Evolutionary conservation across 257 asterid species (phyloP).

Genomic region (Nemophila menziesii): DNA sequence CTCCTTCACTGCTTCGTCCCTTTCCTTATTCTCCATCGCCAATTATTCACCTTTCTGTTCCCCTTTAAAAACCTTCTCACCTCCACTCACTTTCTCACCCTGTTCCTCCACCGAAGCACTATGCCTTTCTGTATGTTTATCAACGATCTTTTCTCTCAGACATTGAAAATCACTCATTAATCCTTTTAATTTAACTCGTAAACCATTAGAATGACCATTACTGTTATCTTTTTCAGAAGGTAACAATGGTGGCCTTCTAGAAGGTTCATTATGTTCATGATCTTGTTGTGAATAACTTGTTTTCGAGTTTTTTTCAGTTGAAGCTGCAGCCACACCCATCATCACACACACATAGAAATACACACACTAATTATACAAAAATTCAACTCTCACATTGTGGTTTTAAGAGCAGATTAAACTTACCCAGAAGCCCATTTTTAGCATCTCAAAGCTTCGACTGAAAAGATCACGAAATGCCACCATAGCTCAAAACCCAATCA

Average conservation of each 20-base stretch:
- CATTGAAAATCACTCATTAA: no score
- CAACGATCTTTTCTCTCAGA: no score
- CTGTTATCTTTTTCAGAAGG: slow-evolving; percentile 66
- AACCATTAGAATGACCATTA: background rate
- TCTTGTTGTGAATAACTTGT: slow-evolving; percentile 4
- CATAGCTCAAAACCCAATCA: slow-evolving; percentile 30
- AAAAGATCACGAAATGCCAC: slow-evolving; percentile 49
- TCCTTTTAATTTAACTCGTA: no score
- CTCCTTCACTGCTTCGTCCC: no score
- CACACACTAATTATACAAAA: slow-evolving; percentile 17
- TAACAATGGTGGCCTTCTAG: slow-evolving; percentile 59
- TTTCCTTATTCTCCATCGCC: no score
- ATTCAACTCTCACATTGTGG: slow-evolving; percentile 40
- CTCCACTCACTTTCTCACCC: no score
- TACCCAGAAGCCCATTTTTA: slow-evolving; percentile 29
- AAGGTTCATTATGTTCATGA: slow-evolving; percentile 21
- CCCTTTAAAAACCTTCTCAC: no score
- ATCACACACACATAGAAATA: slow-evolving; percentile 30
- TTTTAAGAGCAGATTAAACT: slow-evolving; percentile 19
- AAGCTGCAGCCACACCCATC: slow-evolving; percentile 90
- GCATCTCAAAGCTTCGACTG: slow-evolving; percentile 22
- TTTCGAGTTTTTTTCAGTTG: slow-evolving; percentile 40
- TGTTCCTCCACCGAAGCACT: no score
- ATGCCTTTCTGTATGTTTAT: no score
- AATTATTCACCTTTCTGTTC: no score